Evolutionary conservation across 2,329 filamentous ascomycete species (phyloP).

Genomic region (Fusarium sp.): DNA sequence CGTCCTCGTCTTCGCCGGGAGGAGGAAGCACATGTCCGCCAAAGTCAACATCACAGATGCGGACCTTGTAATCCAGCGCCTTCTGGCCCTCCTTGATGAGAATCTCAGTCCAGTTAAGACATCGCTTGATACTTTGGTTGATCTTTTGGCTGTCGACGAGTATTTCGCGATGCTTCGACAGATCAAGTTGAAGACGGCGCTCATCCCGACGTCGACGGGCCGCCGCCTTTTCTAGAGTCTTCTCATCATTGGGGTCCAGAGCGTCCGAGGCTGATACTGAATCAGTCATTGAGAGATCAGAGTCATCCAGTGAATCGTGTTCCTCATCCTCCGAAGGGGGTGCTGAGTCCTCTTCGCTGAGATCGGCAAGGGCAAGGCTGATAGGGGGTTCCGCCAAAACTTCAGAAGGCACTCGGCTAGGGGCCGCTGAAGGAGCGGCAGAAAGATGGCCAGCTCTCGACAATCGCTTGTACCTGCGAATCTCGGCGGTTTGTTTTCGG

Average conservation of each 20-base stretch:
- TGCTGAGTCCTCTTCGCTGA: conserved; percentile 55
- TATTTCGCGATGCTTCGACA: conserved; percentile 89
- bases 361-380: conserved; percentile 59
- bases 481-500: conserved; percentile 88
- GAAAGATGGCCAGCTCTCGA: conserved; percentile 82
- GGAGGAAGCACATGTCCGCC: conserved; percentile 81
- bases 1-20: conserved; percentile 66
- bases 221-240: conserved; percentile 42
- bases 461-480: conserved; percentile 87
- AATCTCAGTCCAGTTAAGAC: conserved; percentile 88
- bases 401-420: conserved; percentile 59
- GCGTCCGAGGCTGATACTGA: conserved; percentile 46
- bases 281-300: conserved; percentile 59
- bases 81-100: conserved; percentile 90
- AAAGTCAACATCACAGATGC: conserved; percentile 81
- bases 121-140: conserved; percentile 92
- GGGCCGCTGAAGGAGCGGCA: conserved; percentile 63
- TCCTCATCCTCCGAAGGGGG: conserved; percentile 57
- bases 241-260: conserved; percentile 55
- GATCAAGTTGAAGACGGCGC: conserved; percentile 83
- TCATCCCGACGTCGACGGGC: conserved; percentile 79
- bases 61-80: conserved; percentile 85
- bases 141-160: conserved; percentile 93
- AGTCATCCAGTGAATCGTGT: conserved; percentile 66
- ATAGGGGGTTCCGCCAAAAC: conserved; percentile 56